Conservation (phyloP, 192 early-diverging fungal genomes). For the Backusella circina region DNA sequence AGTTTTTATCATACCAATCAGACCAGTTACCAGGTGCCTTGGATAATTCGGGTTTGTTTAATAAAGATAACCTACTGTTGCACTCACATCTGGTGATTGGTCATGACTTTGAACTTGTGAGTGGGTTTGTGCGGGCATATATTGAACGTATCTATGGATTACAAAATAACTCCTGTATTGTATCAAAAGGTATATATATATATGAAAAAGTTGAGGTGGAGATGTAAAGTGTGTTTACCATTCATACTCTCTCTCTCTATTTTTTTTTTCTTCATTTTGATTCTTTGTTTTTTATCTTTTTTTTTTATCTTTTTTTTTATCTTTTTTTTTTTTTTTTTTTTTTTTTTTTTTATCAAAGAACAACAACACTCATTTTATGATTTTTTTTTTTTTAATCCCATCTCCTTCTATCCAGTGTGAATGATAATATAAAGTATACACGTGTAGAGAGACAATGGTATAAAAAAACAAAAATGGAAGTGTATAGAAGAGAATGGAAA, state of each 20-base stretch:
- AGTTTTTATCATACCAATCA: neutral
- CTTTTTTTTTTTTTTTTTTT: too few species aligned
- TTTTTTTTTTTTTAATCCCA: too few species aligned
- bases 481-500: neutral
- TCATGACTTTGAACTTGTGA: slow-evolving; percentile 8
- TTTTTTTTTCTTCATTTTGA: too few species aligned
- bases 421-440: neutral
- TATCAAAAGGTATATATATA: neutral
- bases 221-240: neutral
- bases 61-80: neutral
- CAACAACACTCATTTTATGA: neutral
- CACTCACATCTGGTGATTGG: neutral
- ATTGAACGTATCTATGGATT: slow-evolving; percentile 11
- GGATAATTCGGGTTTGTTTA: slow-evolving; percentile 4
- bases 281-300: too few species aligned
- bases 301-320: too few species aligned
- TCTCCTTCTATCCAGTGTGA: too few species aligned
- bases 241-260: neutral
- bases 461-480: neutral
- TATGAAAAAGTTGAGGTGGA: neutral
- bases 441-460: neutral
- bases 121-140: neutral
- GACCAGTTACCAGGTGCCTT: neutral
- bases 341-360: too few species aligned
- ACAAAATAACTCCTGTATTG: neutral